These are phyloP conservation scores for Flaveria robusta DNA, from an alignment of 129 eudicot species.

Conservation along the genomic window DNA sequence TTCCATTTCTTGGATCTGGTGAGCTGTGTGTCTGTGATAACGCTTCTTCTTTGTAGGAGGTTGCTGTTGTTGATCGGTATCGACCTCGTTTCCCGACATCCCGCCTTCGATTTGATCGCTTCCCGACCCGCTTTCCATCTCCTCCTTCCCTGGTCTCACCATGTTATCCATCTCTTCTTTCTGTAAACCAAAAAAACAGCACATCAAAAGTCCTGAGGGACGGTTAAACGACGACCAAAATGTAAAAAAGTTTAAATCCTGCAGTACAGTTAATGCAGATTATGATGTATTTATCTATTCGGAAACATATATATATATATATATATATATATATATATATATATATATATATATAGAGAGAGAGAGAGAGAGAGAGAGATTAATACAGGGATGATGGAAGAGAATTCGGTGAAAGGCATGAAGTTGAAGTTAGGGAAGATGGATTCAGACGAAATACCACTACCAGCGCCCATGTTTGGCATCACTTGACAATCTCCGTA, in stretches of 20 bases:
- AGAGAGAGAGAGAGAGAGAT: background rate
- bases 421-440: conserved; percentile 72
- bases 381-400: conserved; percentile 45
- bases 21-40: conserved; percentile 66
- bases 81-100: conserved; percentile 54
- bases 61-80: conserved; percentile 44
- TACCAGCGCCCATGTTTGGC: conserved; percentile 70
- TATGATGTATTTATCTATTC: too few relatives aligned
- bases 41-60: conserved; percentile 56
- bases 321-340: too few relatives aligned
- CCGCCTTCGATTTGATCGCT: conserved; percentile 80
- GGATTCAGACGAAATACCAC: conserved; percentile 58
- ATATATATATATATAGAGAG: background rate
- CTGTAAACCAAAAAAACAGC: conserved; percentile 16
- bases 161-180: conserved; percentile 62
- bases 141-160: conserved; percentile 62
- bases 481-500: conserved; percentile 94
- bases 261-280: too few relatives aligned
- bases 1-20: conserved; percentile 77
- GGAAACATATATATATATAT: too few relatives aligned
- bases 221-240: too few relatives aligned
- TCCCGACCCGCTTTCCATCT: conserved; percentile 71
- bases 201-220: too few relatives aligned
- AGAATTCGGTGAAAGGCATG: conserved; percentile 73
- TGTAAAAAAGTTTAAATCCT: too few relatives aligned